phyloP scores from a whole-genome alignment of 1,284 basidiomycete species.

The Cutaneotrichosporon curvatum region DNA sequence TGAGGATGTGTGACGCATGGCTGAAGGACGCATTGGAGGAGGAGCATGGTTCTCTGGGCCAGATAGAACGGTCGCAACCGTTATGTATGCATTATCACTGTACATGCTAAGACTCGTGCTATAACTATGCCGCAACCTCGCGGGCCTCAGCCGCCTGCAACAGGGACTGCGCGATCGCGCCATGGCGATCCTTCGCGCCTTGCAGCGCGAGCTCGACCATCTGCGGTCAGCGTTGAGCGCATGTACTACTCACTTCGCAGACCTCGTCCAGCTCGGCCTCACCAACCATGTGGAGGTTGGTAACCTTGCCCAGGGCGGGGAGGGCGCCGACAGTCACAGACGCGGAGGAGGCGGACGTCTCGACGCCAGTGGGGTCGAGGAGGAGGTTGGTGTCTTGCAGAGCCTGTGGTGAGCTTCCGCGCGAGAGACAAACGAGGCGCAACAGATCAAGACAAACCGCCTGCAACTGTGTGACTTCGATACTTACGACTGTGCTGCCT shows the following conservation, averaged over 20 bases:
- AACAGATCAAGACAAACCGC: too few relatives aligned
- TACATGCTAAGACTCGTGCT: too few relatives aligned
- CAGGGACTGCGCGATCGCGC: too few relatives aligned
- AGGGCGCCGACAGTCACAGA: slow-evolving; percentile 70
- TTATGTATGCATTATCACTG: not conserved
- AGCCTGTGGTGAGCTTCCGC: slow-evolving; percentile 15
- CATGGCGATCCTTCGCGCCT: not conserved
- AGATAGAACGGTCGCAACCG: too few relatives aligned
- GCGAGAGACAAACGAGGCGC: too few relatives aligned
- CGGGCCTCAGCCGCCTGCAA: too few relatives aligned
- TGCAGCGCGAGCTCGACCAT: slow-evolving; percentile 31
- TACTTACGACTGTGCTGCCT: slow-evolving; percentile 26
- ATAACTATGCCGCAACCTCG: too few relatives aligned
- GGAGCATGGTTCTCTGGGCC: too few relatives aligned
- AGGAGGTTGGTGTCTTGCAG: slow-evolving; percentile 51
- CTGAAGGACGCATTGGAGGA: too few relatives aligned
- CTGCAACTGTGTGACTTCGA: too few relatives aligned
- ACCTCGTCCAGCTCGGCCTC: slow-evolving; percentile 35
- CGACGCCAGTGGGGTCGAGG: slow-evolving; percentile 64
- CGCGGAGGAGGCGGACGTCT: slow-evolving; percentile 53
- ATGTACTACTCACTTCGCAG: not conserved
- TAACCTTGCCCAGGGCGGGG: slow-evolving; percentile 82
- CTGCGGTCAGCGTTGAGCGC: slow-evolving; percentile 14
- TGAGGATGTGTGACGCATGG: too few relatives aligned
- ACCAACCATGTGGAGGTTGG: slow-evolving; percentile 73